A percentile compares a stretch with the other conserved stretches of the same genome.
phyloP scores from a whole-genome alignment of 2,329 filamentous ascomycete genomes.

The Fusarium miscanthi region DNA sequence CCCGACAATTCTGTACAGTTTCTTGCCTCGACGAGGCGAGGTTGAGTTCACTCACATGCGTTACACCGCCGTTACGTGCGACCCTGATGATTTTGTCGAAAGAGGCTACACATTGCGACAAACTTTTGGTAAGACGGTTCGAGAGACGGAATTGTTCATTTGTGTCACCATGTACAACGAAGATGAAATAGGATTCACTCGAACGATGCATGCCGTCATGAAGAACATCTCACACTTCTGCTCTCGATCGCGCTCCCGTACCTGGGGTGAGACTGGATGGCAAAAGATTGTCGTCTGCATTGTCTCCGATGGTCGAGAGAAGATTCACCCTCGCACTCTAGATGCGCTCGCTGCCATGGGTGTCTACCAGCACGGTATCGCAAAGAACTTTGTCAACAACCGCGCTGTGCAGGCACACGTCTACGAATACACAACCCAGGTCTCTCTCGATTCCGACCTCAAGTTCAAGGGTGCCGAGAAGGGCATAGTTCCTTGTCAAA shows the following conservation, averaged over 20 bases:
- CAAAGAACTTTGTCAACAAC: constrained; percentile 98
- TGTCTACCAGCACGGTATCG: constrained; percentile 97
- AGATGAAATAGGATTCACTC: constrained; percentile 94
- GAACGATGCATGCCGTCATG: constrained; percentile 99
- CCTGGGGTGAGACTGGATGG: constrained; percentile 97
- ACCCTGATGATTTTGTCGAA: constrained; percentile 91
- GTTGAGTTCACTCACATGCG: constrained; percentile 99
- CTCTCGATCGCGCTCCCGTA: constrained; percentile 88
- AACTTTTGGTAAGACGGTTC: constrained; percentile 82
- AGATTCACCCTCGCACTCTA: constrained; percentile 89
- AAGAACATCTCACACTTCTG: constrained; percentile 98
- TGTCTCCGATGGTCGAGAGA: constrained; percentile 91
- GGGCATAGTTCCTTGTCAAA: constrained; percentile 96
- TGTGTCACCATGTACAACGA: constrained; percentile 99
- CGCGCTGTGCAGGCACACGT: constrained; percentile 96
- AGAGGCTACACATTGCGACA: constrained; percentile 93
- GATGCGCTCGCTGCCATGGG: constrained; percentile 97
- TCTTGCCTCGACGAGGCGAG: constrained; percentile 91
- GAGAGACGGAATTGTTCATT: constrained; percentile 96
- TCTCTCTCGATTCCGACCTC: constrained; percentile 92
- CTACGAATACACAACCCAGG: constrained; percentile 98
- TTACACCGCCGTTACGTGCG: constrained; percentile 98
- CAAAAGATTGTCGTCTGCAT: constrained; percentile 99
- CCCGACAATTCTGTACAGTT: constrained; percentile 96
- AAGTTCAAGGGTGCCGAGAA: constrained; percentile 99